These are phyloP conservation scores for Lobosporangium transversale DNA, from an alignment of 192 early-diverging fungal genomes.

Conservation along the genomic window DNA sequence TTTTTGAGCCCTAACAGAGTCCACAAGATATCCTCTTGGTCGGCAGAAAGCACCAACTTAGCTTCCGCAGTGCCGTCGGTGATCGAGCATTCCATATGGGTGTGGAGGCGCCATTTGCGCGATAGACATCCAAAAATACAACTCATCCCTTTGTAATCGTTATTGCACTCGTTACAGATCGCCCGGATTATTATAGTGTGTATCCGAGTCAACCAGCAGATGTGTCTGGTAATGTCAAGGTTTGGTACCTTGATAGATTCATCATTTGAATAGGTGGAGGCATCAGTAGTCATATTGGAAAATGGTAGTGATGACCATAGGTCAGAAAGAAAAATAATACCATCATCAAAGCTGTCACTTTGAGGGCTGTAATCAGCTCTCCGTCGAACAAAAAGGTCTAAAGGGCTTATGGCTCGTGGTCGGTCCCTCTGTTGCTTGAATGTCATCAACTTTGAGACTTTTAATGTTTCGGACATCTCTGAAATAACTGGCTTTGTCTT, in stretches of 20 bases:
- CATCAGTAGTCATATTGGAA: not conserved
- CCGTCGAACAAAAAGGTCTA: constrained; percentile 6
- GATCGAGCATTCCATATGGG: constrained; percentile 19
- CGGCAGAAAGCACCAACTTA: not conserved
- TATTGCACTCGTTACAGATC: constrained; percentile 17
- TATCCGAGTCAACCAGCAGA: constrained; percentile 21
- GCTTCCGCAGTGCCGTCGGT: constrained; percentile 22
- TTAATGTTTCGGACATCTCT: not conserved
- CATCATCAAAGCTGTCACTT: not conserved
- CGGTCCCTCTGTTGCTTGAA: not conserved
- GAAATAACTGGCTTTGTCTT: not conserved
- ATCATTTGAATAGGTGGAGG: not conserved
- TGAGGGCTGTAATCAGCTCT: not conserved
- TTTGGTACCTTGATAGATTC: not conserved
- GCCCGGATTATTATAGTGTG: constrained; percentile 9
- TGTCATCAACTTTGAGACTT: not conserved
- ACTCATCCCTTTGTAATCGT: constrained; percentile 12
- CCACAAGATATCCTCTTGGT: constrained; percentile 36
- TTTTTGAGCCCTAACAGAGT: constrained; percentile 15
- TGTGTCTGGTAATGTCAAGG: constrained; percentile 6
- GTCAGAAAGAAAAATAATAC: not conserved
- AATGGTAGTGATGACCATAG: not conserved
- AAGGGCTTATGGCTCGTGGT: not conserved
- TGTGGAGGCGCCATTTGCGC: constrained; percentile 18
- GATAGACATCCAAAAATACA: constrained; percentile 27